These are phyloP conservation scores for Trebouxia gelatinosa DNA, from an alignment of 163 green algal genomes.

Conservation along the genomic window DNA sequence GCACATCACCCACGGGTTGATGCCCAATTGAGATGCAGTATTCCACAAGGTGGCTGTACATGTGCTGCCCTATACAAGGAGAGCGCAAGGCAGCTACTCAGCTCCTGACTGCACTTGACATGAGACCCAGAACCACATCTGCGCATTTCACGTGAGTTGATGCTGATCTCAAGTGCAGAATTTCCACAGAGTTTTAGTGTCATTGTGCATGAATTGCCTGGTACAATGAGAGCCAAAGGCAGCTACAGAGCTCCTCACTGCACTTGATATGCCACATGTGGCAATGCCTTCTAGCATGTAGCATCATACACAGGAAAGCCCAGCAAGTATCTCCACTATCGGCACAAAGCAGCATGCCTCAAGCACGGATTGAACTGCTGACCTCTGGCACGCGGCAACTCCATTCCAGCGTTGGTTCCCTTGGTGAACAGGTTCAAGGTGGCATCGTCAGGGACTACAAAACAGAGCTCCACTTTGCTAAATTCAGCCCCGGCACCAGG, in stretches of 20 bases:
- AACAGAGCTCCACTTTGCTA: conserved; percentile 26
- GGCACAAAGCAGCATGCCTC: not conserved
- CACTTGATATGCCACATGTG: not conserved
- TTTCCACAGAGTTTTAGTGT: not conserved
- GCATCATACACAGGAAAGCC: not conserved
- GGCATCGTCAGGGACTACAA: conserved; percentile 5
- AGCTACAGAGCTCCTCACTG: no score
- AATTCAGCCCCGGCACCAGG: conserved; percentile 13
- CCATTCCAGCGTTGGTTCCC: not conserved
- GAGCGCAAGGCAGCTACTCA: not conserved
- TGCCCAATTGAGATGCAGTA: no score
- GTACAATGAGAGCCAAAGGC: no score
- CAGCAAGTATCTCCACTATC: not conserved
- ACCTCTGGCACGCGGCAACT: not conserved
- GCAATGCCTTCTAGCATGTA: not conserved
- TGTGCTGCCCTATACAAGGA: not conserved
- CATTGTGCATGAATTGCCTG: not conserved
- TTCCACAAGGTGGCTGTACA: not conserved
- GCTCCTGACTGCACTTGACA: not conserved
- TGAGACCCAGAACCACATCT: not conserved
- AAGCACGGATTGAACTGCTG: not conserved
- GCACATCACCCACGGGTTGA: no score
- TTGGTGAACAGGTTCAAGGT: conserved; percentile 11
- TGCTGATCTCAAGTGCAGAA: not conserved
- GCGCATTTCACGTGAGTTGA: not conserved